Base-by-base conservation (phyloP, 108 stramenopile genomes). In the Nitzschia sp. region DNA sequence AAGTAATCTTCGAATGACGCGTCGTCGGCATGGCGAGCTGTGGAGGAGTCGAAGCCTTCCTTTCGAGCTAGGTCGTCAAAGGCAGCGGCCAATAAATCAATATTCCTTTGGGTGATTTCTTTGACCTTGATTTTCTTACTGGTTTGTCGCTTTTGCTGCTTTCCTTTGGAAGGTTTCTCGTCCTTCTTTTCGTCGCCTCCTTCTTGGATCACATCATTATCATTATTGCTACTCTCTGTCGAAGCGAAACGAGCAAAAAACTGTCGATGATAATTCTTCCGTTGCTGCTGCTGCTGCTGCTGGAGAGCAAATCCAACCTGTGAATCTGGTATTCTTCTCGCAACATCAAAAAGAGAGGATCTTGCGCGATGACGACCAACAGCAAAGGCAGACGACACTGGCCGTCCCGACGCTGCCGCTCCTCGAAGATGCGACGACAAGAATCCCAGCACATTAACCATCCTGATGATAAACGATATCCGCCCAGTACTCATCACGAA, bases 1-100 rank as follows among this genome's bases (percentile, higher is more conserved):
- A 91, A 91, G 29, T 89, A 74, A 60, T 95, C 91, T 59, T 92
- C 89, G 70, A 92, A 92, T 3, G 86, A 83, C 28, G 55, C 63
- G 69, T 86, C 84, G 16, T 85, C 76, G 8, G 93, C 82, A 71
- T 77, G 83, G 61, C 61, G 73, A 33, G 80, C 63, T 35, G 69
- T 55, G 21, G 71, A 63, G 19, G 70, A 82, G 63, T 87, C 87
- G 56, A 95, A 95, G 17, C 93, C 93, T 30, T 95, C 93, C 57
- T 89, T 89, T 45, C 77, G 75, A n/a, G 93, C 90, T 52, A 95
- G 63, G 17, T 87, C 88, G 53, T 90, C 89, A 76, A 95, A 95
- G n/a, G 87, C 90, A 21, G 72, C 76, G 16, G 84, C 75, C 15
- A 85, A 62, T 27, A 61, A 57, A 25, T 78, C 73, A 30, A 63